These are phyloP conservation scores for Cordyceps cateniannulata DNA, from an alignment of 2,329 filamentous ascomycete species.

Conservation along the genomic window DNA sequence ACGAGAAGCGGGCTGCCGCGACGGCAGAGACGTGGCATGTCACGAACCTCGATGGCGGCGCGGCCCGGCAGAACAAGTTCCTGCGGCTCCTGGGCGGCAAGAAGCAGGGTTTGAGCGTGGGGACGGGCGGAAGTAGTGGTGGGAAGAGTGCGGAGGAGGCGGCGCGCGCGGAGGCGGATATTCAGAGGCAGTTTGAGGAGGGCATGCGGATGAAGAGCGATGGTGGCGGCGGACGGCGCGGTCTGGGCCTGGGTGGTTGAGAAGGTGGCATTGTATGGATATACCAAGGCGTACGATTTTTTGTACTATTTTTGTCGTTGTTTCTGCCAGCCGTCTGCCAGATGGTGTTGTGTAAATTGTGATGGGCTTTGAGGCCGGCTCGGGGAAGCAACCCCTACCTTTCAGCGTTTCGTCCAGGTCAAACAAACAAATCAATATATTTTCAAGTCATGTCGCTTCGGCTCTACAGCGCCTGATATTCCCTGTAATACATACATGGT, in stretches of 20 bases:
- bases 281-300: neutral
- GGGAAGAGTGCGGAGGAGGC: constrained; percentile 23
- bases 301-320: neutral
- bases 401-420: neutral
- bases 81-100: constrained; percentile 38
- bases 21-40: constrained; percentile 46
- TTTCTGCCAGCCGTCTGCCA: neutral
- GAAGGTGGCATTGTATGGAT: neutral
- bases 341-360: neutral
- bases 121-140: neutral
- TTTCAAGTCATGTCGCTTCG: neutral
- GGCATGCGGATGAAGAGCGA: constrained; percentile 53
- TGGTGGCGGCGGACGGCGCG: constrained; percentile 40
- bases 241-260: constrained; percentile 42
- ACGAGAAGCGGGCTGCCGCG: constrained; percentile 15
- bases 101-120: constrained; percentile 6
- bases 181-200: constrained; percentile 50
- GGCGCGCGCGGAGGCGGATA: constrained; percentile 41
- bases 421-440: constrained; percentile 6
- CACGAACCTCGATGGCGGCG: constrained; percentile 42
- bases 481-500: neutral
- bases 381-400: too few relatives aligned
- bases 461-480: neutral
- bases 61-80: constrained; percentile 48
- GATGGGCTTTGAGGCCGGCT: too few relatives aligned